A percentile compares a stretch with the other conserved stretches of the same genome.
phyloP scores from a whole-genome alignment of 345 rosid species.

The Hypericum androsaemum region DNA sequence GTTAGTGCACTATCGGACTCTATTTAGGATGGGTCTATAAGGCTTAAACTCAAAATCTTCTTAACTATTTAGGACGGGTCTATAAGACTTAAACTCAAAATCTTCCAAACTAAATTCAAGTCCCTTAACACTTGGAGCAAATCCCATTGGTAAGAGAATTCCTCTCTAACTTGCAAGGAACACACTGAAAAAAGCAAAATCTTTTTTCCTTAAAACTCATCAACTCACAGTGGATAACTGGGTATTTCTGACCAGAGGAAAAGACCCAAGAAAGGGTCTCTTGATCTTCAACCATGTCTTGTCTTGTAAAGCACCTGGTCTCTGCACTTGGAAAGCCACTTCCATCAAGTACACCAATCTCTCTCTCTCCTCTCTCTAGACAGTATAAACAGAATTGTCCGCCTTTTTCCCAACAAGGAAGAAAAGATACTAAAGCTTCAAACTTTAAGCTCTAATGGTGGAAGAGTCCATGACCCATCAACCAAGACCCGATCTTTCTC shows the following conservation, averaged over 20 bases:
- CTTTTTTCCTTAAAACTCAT: background rate
- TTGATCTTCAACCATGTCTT: constrained; percentile 35
- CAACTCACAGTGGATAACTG: constrained; percentile 26
- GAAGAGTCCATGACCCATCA: constrained; percentile 6
- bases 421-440: background rate
- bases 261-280: constrained; percentile 36
- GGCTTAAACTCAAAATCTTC: too few species aligned
- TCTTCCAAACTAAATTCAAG: too few species aligned
- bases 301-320: constrained; percentile 26
- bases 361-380: too few species aligned
- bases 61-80: too few species aligned
- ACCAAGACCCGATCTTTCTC: constrained; percentile 8
- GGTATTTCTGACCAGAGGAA: constrained; percentile 25
- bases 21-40: too few species aligned
- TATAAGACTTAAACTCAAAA: too few species aligned
- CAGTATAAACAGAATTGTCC: too few species aligned
- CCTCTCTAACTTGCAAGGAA: too few species aligned
- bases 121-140: too few species aligned
- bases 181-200: too few species aligned
- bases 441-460: background rate
- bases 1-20: too few species aligned
- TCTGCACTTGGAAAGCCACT: constrained; percentile 45
- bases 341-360: constrained; percentile 32
- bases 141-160: too few species aligned
- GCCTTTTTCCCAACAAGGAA: background rate